phyloP scores from a whole-genome alignment of 768 basidiomycete species.

The Leccinum variicolor region DNA sequence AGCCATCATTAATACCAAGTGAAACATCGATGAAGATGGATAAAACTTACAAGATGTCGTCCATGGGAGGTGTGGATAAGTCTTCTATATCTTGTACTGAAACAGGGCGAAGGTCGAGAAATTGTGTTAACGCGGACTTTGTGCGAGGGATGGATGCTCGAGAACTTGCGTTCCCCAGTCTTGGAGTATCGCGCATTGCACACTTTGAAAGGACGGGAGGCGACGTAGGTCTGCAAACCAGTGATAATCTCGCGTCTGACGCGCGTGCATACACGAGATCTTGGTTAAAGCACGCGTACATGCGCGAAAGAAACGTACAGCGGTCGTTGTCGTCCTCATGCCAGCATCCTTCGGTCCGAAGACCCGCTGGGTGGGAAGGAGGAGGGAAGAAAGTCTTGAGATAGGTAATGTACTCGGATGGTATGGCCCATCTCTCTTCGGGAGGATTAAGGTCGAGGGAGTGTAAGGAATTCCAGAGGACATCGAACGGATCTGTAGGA shows the following conservation, averaged over 20 bases:
- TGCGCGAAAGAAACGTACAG: conserved; percentile 30
- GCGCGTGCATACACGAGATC: neutral
- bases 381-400: conserved; percentile 19
- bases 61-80: conserved; percentile 24
- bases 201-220: conserved; percentile 43
- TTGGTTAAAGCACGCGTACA: conserved; percentile 13
- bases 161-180: conserved; percentile 30
- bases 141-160: conserved; percentile 26
- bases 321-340: conserved; percentile 24
- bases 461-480: conserved; percentile 35
- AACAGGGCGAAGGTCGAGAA: conserved; percentile 24
- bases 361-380: conserved; percentile 17
- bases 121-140: conserved; percentile 18
- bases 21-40: neutral
- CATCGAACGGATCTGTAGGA: conserved; percentile 54
- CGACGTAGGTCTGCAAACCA: conserved; percentile 35
- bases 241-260: conserved; percentile 26
- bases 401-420: conserved; percentile 17
- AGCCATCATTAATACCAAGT: neutral
- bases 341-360: conserved; percentile 38
- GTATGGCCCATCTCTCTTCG: conserved; percentile 42
- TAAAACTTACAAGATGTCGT: conserved; percentile 41
- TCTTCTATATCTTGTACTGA: conserved; percentile 32
- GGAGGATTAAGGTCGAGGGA: conserved; percentile 35
- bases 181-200: conserved; percentile 47